Evolutionary conservation across 352 stramenopile species (phyloP).

Genomic region (Phytopythium sindhum): DNA sequence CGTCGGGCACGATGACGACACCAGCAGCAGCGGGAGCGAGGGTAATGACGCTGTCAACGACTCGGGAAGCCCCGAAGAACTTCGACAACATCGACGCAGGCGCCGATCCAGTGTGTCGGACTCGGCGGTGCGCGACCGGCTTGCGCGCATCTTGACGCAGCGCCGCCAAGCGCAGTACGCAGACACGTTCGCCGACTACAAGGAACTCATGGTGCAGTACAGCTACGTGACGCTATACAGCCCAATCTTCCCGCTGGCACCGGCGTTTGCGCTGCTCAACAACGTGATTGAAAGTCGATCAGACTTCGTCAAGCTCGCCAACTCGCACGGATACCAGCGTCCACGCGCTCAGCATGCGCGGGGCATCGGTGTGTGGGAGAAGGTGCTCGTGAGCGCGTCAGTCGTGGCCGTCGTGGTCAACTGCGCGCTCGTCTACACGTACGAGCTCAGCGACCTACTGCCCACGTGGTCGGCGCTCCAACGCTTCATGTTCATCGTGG

Average conservation of each 20-base stretch:
- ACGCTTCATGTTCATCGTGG: slow-evolving; percentile 61
- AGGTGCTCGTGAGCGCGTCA: slow-evolving; percentile 91
- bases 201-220: slow-evolving; percentile 90
- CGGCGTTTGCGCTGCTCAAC: slow-evolving; percentile 89
- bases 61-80: neutral
- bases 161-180: slow-evolving; percentile 58
- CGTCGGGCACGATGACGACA: neutral
- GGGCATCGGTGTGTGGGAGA: slow-evolving; percentile 92
- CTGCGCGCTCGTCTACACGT: slow-evolving; percentile 89
- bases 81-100: neutral
- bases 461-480: slow-evolving; percentile 54
- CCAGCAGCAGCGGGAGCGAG: slow-evolving; percentile 16
- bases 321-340: slow-evolving; percentile 82
- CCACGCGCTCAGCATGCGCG: slow-evolving; percentile 87
- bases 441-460: slow-evolving; percentile 49
- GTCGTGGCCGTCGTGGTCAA: slow-evolving; percentile 92
- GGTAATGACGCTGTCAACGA: slow-evolving; percentile 15
- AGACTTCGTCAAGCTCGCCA: slow-evolving; percentile 91
- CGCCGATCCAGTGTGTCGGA: slow-evolving; percentile 16
- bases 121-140: slow-evolving; percentile 25
- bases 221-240: slow-evolving; percentile 92
- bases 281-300: slow-evolving; percentile 89
- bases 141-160: slow-evolving; percentile 57
- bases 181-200: slow-evolving; percentile 71
- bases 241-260: slow-evolving; percentile 88